phyloP scores from a whole-genome alignment of 768 basidiomycete genomes.

The Termitomyces heimii region DNA sequence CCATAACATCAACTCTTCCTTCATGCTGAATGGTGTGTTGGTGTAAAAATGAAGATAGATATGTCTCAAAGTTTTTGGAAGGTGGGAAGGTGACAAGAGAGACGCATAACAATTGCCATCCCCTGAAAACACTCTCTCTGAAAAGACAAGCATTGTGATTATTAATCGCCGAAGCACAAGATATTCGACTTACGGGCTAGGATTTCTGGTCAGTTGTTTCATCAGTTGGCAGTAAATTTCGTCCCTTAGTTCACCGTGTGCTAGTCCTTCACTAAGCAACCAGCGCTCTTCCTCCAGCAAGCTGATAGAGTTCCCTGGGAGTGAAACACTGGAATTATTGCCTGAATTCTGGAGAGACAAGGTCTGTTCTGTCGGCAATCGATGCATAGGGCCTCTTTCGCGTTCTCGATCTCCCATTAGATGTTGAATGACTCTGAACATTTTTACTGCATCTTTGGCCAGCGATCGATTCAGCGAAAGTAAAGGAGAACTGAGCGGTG shows the following conservation, averaged over 20 bases:
- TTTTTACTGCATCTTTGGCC: slow-evolving; percentile 72
- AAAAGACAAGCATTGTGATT: slow-evolving; percentile 3
- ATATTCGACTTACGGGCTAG: slow-evolving; percentile 54
- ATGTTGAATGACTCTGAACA: slow-evolving; percentile 87
- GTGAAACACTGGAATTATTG: slow-evolving; percentile 41
- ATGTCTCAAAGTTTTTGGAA: slow-evolving; percentile 87
- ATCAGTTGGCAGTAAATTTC: slow-evolving; percentile 92
- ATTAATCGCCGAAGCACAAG: neutral
- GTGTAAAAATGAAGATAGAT: slow-evolving; percentile 75
- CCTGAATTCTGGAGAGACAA: slow-evolving; percentile 38
- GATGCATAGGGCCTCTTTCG: slow-evolving; percentile 51
- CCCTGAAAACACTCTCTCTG: slow-evolving; percentile 78
- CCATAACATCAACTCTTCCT: slow-evolving; percentile 84
- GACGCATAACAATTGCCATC: slow-evolving; percentile 92
- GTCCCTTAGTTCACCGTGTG: slow-evolving; percentile 81
- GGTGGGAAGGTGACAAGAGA: slow-evolving; percentile 89
- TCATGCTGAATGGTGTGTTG: slow-evolving; percentile 61
- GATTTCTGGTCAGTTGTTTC: slow-evolving; percentile 86
- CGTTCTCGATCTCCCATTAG: slow-evolving; percentile 92
- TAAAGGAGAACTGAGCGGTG: slow-evolving; percentile 67
- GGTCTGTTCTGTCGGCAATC: slow-evolving; percentile 37
- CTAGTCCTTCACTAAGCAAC: slow-evolving; percentile 74
- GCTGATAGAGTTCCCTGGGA: slow-evolving; percentile 28
- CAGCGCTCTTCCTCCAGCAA: slow-evolving; percentile 83
- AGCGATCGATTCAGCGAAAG: slow-evolving; percentile 62